Evolutionary conservation across 2,329 filamentous ascomycete species (phyloP), one percentile per base, ranked within the genome.

Genomic region (Ophiostoma himal-ulmi): DNA sequence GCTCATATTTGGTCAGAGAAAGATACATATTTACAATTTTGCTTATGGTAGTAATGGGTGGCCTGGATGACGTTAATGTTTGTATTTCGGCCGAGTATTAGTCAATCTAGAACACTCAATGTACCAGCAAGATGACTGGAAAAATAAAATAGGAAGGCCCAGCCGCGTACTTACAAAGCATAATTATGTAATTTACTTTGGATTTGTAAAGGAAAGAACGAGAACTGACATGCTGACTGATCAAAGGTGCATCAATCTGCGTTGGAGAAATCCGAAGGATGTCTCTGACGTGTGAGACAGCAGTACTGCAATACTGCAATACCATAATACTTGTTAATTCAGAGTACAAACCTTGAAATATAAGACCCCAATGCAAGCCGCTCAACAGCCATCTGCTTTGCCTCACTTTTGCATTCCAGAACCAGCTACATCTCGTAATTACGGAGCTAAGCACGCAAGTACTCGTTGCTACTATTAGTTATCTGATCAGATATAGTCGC

Each of bases 191-290:
- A 57, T 54, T 4, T 57, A 26, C 22, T 57, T 26, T 57, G 52
- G 30, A 26, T 57, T 14, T 22, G n/a, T 26, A 11, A 26, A 26
- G 52, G 52, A 30, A 57, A 26, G 52, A 30, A 57, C 44, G 44
- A 57, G 52, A 57, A 26, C 52, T 22, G 44, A n/a, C 52, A 57
- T 57, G 52, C 52, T 57, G 52, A 57, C 52, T 26, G 52, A 57
- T 57, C 22, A 30, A 26, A 57, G n/a, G 52, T 57, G 52, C 52
- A 57, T 26, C 52, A 5, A 57, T 57, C 14, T 26, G 52, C 13
- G 52, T 57, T 57, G 52, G 52, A 57, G 52, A 57, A 57, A 57
- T 57, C 52, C 52, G 52, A 57, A 44, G 39, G 6, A 44, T 26
- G 8, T 26, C 14, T 39, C 17, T 48, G 17, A 7, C 4, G 17